Conservation (phyloP, 2,329 filamentous ascomycete genomes). For the Phialocephala subalpina region DNA sequence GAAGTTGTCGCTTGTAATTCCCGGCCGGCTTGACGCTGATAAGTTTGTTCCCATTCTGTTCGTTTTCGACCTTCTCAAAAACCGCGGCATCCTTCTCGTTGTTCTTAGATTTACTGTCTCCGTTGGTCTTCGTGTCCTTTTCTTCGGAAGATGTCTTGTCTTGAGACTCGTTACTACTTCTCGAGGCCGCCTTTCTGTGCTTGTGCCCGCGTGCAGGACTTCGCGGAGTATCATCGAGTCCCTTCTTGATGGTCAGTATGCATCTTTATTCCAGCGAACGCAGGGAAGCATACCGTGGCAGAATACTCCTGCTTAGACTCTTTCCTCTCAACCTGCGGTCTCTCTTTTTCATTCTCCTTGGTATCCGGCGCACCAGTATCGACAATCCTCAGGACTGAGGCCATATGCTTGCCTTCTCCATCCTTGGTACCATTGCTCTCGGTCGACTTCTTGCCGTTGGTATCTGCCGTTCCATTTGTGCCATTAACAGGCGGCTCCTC, state of each 20-base stretch:
- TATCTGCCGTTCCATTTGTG: slow-evolving; percentile 16
- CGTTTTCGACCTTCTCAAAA: slow-evolving; percentile 37
- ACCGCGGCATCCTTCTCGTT: slow-evolving; percentile 28
- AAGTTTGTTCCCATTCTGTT: slow-evolving; percentile 36
- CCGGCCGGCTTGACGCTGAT: slow-evolving; percentile 37
- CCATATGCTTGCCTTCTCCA: slow-evolving; percentile 26
- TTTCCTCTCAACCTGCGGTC: slow-evolving; percentile 34
- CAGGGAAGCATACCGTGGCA: slow-evolving; percentile 33
- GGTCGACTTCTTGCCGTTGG: slow-evolving; percentile 9
- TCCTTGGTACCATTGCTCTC: slow-evolving; percentile 14
- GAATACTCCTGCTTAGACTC: slow-evolving; percentile 40
- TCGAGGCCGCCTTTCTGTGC: slow-evolving; percentile 36
- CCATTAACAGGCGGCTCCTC: slow-evolving; percentile 29
- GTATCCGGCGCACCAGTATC: slow-evolving; percentile 30
- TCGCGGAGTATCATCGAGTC: slow-evolving; percentile 41
- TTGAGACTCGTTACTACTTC: slow-evolving; percentile 33
- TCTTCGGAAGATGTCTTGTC: slow-evolving; percentile 22
- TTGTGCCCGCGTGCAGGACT: slow-evolving; percentile 38
- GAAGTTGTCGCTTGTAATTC: slow-evolving; percentile 31
- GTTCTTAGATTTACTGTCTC: slow-evolving; percentile 5
- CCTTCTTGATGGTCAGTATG: slow-evolving; percentile 33
- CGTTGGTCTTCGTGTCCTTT: slow-evolving; percentile 18
- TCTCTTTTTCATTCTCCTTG: slow-evolving; percentile 25
- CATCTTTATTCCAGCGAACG: background rate
- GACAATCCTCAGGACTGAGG: slow-evolving; percentile 41